Evolutionary conservation across 2,329 filamentous ascomycete species (phyloP), one percentile per base, ranked within the genome.

Genomic region (Alternaria novae-zelandiae): DNA sequence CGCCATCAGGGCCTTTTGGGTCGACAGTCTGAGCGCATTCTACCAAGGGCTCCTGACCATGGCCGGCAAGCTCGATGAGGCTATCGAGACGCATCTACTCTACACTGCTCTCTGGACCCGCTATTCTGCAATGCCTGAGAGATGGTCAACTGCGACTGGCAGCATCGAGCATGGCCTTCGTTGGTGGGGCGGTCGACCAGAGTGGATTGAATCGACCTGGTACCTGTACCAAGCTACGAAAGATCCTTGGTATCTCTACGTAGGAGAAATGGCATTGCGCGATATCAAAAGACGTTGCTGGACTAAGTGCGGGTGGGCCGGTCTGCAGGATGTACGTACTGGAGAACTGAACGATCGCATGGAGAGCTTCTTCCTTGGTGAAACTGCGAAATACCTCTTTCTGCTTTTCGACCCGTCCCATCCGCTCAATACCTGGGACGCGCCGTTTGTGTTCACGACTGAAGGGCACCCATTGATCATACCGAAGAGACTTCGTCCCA

Each of bases 341-440:
- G 95, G 95, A 4, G 93, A 97, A 80, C 89, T 93, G 80, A 92
- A 88, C 70, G 94, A 99, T 78, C 91, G 96, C 32, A 98, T 98
- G 96, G 96, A 99, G 81, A 98, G 95, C 78, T 99, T 98, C 85
- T 98, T 98, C 75, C 86, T 99, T 1, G 95, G 96, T 13, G 96
- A 99, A 81, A 99, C 96, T 2, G 90, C 93, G 47, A 97, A 98
- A 80, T 99, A 99, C 79, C 84, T 99, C 66, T 98, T 96, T 78
- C 83, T 99, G 58, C 87, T 98, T 3, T 98, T 96, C 78, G 92
- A 97, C 69, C 86, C 90, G 5, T 86, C 89, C 13, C 96, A 98
- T 80, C 93, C 94, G 0, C 82, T 99, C 45, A 98, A 98, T 79
- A 90, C 88, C 20, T 83, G 96, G 43, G 96, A 98, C 79, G 89